Percentiles rank a stretch among this genome's conserved stretches.
Evolutionary conservation across 2,329 filamentous ascomycete genomes (phyloP).

Genomic region (Colletotrichum lentis): DNA sequence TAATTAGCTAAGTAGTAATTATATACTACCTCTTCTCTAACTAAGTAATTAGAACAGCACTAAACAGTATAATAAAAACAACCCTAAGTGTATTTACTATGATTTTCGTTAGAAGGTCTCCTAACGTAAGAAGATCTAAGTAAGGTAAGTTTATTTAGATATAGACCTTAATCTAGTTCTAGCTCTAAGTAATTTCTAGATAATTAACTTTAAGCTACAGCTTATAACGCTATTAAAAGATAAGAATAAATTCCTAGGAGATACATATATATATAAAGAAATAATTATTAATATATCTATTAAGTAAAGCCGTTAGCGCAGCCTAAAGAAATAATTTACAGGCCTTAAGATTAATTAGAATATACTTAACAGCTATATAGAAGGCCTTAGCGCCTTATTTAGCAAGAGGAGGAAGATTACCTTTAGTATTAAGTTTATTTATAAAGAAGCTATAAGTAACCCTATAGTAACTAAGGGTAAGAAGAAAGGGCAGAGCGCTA

Average conservation of each 20-base stretch:
- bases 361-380: constrained; percentile 30
- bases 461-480: neutral
- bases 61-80: neutral
- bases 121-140: constrained; percentile 39
- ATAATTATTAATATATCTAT: constrained; percentile 38
- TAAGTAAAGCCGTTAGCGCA: constrained; percentile 34
- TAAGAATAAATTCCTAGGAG: constrained; percentile 37
- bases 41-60: neutral
- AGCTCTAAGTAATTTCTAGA: constrained; percentile 41
- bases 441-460: neutral
- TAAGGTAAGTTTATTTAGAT: constrained; percentile 38
- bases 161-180: constrained; percentile 39
- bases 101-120: constrained; percentile 41
- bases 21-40: neutral
- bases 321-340: constrained; percentile 39
- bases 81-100: constrained; percentile 19
- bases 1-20: neutral
- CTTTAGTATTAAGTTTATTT: neutral
- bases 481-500: neutral
- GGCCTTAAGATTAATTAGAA: constrained; percentile 39
- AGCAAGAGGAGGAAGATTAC: neutral
- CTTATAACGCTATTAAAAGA: constrained; percentile 15
- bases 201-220: constrained; percentile 32
- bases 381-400: neutral
- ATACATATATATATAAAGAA: constrained; percentile 31